These are phyloP conservation scores for Colletotrichum camelliae DNA, from an alignment of 2,329 filamentous ascomycete genomes.

Conservation along the genomic window DNA sequence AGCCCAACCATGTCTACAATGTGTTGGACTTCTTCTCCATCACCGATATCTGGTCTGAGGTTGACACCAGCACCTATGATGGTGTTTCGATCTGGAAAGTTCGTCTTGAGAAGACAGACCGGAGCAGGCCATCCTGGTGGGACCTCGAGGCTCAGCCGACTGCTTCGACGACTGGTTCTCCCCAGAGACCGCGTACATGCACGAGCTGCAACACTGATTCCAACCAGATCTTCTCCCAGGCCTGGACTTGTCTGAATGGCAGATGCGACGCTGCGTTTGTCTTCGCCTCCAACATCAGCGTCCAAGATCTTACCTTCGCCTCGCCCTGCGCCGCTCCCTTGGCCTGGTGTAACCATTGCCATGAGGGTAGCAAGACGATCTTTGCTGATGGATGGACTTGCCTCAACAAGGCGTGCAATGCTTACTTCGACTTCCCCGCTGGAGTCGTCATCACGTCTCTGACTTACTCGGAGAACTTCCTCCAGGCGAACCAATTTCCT, in stretches of 20 bases:
- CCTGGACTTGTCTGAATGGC: conserved; percentile 34
- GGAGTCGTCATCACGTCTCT: conserved; percentile 35
- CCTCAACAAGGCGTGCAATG: conserved; percentile 42
- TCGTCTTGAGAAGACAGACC: conserved; percentile 69
- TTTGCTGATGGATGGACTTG: conserved; percentile 37
- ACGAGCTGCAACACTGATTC: conserved; percentile 40
- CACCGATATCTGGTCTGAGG: conserved; percentile 73
- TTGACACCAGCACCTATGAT: conserved; percentile 34
- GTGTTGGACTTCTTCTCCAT: conserved; percentile 74
- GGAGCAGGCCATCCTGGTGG: conserved; percentile 63
- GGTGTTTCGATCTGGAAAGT: conserved; percentile 53
- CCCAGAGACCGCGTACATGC: conserved; percentile 36
- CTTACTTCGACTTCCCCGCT: conserved; percentile 52
- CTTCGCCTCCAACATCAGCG: background rate
- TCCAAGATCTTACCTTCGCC: conserved; percentile 11
- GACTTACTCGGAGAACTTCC: conserved; percentile 61
- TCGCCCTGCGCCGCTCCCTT: background rate
- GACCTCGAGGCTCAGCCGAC: conserved; percentile 33
- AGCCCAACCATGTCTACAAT: conserved; percentile 63
- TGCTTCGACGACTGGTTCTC: background rate
- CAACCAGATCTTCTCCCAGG: conserved; percentile 38
- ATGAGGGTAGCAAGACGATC: conserved; percentile 37
- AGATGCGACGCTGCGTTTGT: conserved; percentile 16
- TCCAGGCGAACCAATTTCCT: conserved; percentile 52
- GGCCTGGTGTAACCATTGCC: conserved; percentile 39